A percentile compares a stretch with the other conserved stretches of the same genome.
These are phyloP conservation scores for Lactarius pseudohatsudake DNA, from an alignment of 768 basidiomycete genomes.

Conservation along the genomic window DNA sequence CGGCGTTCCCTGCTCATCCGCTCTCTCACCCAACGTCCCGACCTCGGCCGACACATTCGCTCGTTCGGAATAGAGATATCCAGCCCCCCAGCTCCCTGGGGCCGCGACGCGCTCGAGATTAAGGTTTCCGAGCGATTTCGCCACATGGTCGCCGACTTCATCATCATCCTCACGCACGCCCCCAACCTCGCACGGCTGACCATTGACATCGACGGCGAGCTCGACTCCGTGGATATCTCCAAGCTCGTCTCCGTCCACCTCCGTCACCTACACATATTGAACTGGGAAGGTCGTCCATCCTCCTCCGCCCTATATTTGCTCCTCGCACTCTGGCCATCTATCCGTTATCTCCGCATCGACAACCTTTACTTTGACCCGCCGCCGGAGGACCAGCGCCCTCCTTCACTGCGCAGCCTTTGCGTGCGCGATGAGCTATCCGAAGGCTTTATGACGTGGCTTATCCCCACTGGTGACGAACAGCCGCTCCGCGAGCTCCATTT, in stretches of 20 bases:
- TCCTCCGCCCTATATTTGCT: constrained; percentile 19
- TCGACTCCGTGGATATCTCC: constrained; percentile 6
- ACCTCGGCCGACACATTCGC: constrained; percentile 20
- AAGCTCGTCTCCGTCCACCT: constrained; percentile 18
- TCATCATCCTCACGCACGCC: constrained; percentile 14
- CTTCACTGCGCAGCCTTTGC: constrained; percentile 15
- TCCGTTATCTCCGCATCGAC: constrained; percentile 23
- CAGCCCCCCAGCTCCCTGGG: constrained; percentile 19
- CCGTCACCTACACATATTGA: constrained; percentile 18
- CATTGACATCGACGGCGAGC: constrained; percentile 25
- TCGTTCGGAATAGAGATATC: constrained; percentile 24
- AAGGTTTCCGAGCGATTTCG: constrained; percentile 4
- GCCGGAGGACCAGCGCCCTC: constrained; percentile 14
- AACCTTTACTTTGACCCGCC: constrained; percentile 14
- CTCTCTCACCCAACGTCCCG: constrained; percentile 13
- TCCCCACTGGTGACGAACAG: constrained; percentile 3
- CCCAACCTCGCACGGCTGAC: constrained; percentile 22
- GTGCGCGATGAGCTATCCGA: constrained; percentile 15
- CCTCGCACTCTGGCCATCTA: constrained; percentile 21
- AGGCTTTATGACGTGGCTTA: constrained; percentile 20
- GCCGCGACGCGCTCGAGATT: neutral
- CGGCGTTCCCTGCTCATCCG: constrained; percentile 11
- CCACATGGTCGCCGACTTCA: constrained; percentile 14
- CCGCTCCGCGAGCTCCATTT: constrained; percentile 24
- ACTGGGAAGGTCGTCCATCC: constrained; percentile 26